Percentiles rank a stretch among this genome's conserved stretches.
Conservation (phyloP, 805 yeast genomes). For the Lipomyces oligophaga region DNA sequence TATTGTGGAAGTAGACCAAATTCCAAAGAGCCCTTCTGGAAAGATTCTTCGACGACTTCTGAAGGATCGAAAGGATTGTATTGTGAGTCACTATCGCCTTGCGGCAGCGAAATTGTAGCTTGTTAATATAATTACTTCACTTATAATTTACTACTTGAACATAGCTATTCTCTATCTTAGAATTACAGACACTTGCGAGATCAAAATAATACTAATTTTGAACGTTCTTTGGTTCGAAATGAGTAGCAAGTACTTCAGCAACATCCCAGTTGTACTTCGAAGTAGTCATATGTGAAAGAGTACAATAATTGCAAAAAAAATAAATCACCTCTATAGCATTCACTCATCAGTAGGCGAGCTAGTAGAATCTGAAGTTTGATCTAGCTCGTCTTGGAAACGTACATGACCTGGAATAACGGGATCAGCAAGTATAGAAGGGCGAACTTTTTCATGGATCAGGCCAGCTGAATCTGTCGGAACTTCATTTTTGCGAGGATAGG, state of each 20-base stretch:
- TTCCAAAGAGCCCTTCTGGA: slow-evolving; percentile 94
- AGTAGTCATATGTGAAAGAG: too few relatives aligned
- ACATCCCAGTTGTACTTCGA: too few relatives aligned
- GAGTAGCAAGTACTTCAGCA: too few relatives aligned
- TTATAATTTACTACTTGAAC: not conserved
- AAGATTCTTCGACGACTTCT: slow-evolving; percentile 80
- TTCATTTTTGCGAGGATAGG: slow-evolving; percentile 5
- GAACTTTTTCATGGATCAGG: not conserved
- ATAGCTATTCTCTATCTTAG: not conserved
- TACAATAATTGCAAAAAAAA: too few relatives aligned
- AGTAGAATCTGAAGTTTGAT: too few relatives aligned
- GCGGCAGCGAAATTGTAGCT: slow-evolving; percentile 2
- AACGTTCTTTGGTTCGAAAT: too few relatives aligned
- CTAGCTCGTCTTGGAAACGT: not conserved
- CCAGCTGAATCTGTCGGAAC: not conserved
- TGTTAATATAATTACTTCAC: not conserved
- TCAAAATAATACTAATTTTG: too few relatives aligned
- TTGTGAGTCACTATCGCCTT: not conserved
- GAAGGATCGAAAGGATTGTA: slow-evolving; percentile 9
- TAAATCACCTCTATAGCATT: too few relatives aligned
- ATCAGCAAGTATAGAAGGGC: not conserved
- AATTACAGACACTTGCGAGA: not conserved
- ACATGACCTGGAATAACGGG: too few relatives aligned
- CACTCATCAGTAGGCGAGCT: too few relatives aligned
- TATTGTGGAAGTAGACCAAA: slow-evolving; percentile 67